phyloP scores from a whole-genome alignment of 2,329 filamentous ascomycete genomes.

The Verticillium longisporum region DNA sequence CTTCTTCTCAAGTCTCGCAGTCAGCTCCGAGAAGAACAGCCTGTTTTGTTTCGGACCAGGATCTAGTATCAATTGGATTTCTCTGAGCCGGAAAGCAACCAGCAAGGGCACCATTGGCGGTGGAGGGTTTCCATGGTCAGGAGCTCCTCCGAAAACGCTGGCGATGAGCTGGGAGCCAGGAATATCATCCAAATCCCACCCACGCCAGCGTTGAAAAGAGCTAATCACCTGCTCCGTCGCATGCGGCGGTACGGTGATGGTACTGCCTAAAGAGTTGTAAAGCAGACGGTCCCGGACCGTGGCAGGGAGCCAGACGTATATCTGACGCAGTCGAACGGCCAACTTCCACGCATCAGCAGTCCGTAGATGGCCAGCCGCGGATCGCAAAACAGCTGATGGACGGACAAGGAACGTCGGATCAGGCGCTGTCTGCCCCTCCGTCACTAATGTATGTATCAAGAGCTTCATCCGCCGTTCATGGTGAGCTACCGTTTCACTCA shows the following conservation, averaged over 20 bases:
- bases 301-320: slow-evolving; percentile 57
- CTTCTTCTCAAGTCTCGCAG: slow-evolving; percentile 52
- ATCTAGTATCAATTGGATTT: slow-evolving; percentile 66
- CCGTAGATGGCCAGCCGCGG: slow-evolving; percentile 71
- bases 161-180: slow-evolving; percentile 65
- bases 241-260: slow-evolving; percentile 47
- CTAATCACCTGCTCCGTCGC: slow-evolving; percentile 56
- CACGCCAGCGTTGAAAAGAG: slow-evolving; percentile 78
- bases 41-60: slow-evolving; percentile 80
- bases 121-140: slow-evolving; percentile 8
- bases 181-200: slow-evolving; percentile 80
- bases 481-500: slow-evolving; percentile 45
- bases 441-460: slow-evolving; percentile 40
- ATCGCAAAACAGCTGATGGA: slow-evolving; percentile 81
- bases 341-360: slow-evolving; percentile 96
- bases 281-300: slow-evolving; percentile 39
- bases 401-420: slow-evolving; percentile 86
- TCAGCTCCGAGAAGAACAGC: slow-evolving; percentile 54
- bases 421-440: slow-evolving; percentile 56
- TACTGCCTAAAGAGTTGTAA: slow-evolving; percentile 42
- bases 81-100: slow-evolving; percentile 55
- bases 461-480: slow-evolving; percentile 56
- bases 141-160: slow-evolving; percentile 53
- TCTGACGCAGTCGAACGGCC: slow-evolving; percentile 74
- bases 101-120: slow-evolving; percentile 38